Conservation (phyloP, 129 eudicot species). For the Pittosporum tobira region DNA sequence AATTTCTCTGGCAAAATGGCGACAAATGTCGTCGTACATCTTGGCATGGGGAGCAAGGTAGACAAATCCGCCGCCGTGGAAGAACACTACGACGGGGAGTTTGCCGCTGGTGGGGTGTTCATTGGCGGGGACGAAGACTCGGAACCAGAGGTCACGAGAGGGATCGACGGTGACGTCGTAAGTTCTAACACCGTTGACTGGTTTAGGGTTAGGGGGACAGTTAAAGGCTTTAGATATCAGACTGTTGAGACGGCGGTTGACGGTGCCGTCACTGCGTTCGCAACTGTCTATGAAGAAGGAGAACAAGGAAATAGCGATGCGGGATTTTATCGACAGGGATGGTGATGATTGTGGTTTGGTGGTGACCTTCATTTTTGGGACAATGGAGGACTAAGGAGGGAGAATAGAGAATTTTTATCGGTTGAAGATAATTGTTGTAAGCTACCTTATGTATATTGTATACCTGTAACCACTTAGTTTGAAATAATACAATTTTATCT, state of each 20-base stretch:
- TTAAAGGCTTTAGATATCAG: conserved; percentile 4
- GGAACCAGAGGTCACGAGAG: conserved; percentile 48
- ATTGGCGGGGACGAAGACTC: conserved; percentile 36
- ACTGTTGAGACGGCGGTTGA: conserved; percentile 28
- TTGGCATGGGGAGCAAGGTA: conserved; percentile 16
- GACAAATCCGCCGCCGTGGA: conserved; percentile 52
- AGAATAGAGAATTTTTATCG: no score
- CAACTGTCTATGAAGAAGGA: no score
- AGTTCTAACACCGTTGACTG: conserved; percentile 35
- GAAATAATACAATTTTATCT: no score
- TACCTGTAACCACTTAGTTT: no score
- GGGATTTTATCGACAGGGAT: not conserved
- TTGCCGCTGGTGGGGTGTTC: no score
- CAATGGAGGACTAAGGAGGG: no score
- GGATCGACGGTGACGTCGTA: conserved; percentile 35
- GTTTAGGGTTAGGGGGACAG: conserved; percentile 16
- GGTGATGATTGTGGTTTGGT: not conserved
- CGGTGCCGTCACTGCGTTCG: conserved; percentile 29
- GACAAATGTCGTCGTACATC: conserved; percentile 34
- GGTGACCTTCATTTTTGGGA: no score
- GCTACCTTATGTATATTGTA: no score
- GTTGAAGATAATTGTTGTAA: no score
- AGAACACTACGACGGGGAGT: conserved; percentile 35
- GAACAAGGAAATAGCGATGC: not conserved
- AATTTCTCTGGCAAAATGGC: conserved; percentile 24